Conservation (phyloP, 1,284 basidiomycete genomes). For the Thecaphora frezii region DNA sequence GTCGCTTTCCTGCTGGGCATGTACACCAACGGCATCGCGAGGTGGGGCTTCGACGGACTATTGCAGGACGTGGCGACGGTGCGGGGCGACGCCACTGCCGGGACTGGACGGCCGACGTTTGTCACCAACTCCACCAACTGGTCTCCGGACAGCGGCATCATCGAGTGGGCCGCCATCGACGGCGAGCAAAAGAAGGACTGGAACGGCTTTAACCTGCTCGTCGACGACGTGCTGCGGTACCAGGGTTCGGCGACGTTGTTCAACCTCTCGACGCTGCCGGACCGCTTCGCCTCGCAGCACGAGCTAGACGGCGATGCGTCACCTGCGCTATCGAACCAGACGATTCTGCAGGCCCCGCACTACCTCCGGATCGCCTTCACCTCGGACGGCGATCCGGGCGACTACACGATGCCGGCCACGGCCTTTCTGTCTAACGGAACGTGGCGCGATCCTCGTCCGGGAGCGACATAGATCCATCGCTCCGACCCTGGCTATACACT, state of each 20-base stretch:
- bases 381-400: constrained; percentile 68
- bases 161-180: constrained; percentile 71
- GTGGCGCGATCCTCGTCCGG: constrained; percentile 63
- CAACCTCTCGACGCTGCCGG: constrained; percentile 28
- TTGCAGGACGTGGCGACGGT: constrained; percentile 77
- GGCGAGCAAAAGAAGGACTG: constrained; percentile 61
- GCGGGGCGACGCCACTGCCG: constrained; percentile 71
- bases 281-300: constrained; percentile 5
- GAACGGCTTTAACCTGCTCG: constrained; percentile 75
- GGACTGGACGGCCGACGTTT: constrained; percentile 72
- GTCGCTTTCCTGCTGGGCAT: constrained; percentile 80
- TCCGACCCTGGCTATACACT: too few relatives aligned
- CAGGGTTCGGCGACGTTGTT: constrained; percentile 65
- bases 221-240: constrained; percentile 82
- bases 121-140: constrained; percentile 47
- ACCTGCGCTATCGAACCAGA: constrained; percentile 62
- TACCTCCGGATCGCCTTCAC: constrained; percentile 78
- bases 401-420: constrained; percentile 78
- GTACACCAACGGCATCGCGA: constrained; percentile 63
- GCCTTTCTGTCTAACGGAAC: constrained; percentile 75
- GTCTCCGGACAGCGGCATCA: constrained; percentile 7
- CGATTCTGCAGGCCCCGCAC: constrained; percentile 66
- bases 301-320: background rate
- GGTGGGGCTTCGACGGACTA: constrained; percentile 70
- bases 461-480: too few relatives aligned